phyloP scores from a whole-genome alignment of 495 filamentous ascomycete genomes.

The Annulohypoxylon nitens region DNA sequence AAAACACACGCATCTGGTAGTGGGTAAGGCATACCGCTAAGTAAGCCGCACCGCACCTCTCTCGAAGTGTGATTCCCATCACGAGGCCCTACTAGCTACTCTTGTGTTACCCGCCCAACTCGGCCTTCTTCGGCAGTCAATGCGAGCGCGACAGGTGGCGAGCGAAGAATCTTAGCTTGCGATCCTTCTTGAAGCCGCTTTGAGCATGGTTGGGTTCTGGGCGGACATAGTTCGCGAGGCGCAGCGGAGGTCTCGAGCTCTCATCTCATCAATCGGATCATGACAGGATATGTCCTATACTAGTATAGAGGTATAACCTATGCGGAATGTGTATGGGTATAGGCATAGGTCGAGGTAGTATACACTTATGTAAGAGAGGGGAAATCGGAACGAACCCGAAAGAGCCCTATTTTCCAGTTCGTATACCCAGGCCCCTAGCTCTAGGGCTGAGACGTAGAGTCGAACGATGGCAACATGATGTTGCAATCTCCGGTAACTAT shows the following conservation, averaged over 20 bases:
- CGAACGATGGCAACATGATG: conserved; percentile 28
- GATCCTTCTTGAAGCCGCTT: neutral
- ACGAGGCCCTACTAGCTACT: conserved; percentile 15
- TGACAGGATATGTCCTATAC: neutral
- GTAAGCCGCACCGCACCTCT: conserved; percentile 6
- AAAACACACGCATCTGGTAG: neutral
- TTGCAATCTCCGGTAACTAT: conserved; percentile 30
- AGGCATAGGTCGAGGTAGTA: neutral
- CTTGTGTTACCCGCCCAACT: neutral
- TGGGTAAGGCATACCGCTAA: neutral
- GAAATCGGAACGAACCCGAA: neutral
- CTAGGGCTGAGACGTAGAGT: conserved; percentile 3
- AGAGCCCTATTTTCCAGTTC: neutral
- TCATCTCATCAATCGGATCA: conserved; percentile 7
- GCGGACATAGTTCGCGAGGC: conserved; percentile 4
- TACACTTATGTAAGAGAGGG: neutral
- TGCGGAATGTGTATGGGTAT: neutral
- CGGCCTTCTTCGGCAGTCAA: conserved; percentile 8
- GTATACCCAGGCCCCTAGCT: neutral
- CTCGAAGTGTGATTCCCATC: neutral
- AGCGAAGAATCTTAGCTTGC: neutral
- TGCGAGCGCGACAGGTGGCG: neutral
- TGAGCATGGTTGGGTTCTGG: neutral
- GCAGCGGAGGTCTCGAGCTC: conserved; percentile 4
- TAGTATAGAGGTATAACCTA: too few species aligned